These are phyloP conservation scores for Trichophyton mentagrophytes DNA, from an alignment of 2,329 filamentous ascomycete genomes.

Conservation along the genomic window DNA sequence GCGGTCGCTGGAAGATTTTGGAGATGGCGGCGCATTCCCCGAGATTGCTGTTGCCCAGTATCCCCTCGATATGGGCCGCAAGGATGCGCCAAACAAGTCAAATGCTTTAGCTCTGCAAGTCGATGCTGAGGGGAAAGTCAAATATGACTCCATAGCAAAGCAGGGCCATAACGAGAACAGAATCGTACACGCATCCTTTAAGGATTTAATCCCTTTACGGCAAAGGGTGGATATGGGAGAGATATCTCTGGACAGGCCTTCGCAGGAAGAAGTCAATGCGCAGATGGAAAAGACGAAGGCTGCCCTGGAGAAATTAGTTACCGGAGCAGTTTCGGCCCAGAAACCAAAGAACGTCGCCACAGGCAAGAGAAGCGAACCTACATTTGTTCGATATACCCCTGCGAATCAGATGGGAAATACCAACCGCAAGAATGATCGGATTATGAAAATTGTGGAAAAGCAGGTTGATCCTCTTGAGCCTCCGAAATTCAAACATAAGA, in stretches of 20 bases:
- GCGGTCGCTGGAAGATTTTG: constrained; percentile 77
- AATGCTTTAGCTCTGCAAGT: constrained; percentile 91
- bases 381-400: constrained; percentile 89
- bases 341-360: constrained; percentile 91
- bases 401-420: constrained; percentile 91
- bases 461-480: constrained; percentile 94
- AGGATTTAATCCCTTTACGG: constrained; percentile 85
- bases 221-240: constrained; percentile 89
- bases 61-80: constrained; percentile 86
- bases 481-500: constrained; percentile 98
- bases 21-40: constrained; percentile 90
- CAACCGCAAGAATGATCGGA: constrained; percentile 76
- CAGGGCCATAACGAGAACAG: constrained; percentile 74
- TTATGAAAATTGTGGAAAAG: constrained; percentile 95
- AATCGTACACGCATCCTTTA: constrained; percentile 90
- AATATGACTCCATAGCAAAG: constrained; percentile 88
- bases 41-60: constrained; percentile 92
- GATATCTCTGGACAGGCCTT: constrained; percentile 72
- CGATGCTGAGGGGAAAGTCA: constrained; percentile 80
- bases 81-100: constrained; percentile 52
- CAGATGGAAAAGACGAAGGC: constrained; percentile 81
- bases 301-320: constrained; percentile 69
- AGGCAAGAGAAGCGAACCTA: constrained; percentile 68
- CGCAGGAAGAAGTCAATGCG: constrained; percentile 67
- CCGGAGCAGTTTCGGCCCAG: constrained; percentile 76